Evolutionary conservation across 164 flowering plant species (phyloP).

Genomic region (Protea cynaroides): DNA sequence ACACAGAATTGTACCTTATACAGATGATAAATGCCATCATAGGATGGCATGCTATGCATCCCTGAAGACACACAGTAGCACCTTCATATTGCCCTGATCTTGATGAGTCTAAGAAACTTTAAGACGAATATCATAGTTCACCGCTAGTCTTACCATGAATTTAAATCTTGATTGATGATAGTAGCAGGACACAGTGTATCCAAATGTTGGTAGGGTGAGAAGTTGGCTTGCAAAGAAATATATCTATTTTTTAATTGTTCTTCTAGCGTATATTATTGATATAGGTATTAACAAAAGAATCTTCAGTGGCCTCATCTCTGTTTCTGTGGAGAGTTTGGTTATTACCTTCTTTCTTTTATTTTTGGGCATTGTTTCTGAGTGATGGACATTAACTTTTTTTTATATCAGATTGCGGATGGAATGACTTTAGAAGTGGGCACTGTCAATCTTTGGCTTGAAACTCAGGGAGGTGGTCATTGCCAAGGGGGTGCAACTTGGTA

Average conservation of each 20-base stretch:
- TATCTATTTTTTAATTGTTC: no score
- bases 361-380: background rate
- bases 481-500: conserved; percentile 92
- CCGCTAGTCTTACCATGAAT: no score
- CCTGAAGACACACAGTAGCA: no score
- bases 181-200: no score
- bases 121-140: no score
- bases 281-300: background rate
- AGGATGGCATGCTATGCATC: background rate
- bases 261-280: no score
- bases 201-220: no score
- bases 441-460: conserved; percentile 90
- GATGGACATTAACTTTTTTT: conserved; percentile 2
- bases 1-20: background rate
- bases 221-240: no score
- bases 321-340: background rate
- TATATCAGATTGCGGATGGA: conserved; percentile 90
- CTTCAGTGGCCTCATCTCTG: background rate
- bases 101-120: no score
- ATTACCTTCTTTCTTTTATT: background rate
- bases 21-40: background rate
- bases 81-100: no score
- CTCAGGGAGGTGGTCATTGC: conserved; percentile 60
- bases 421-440: conserved; percentile 83
- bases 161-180: no score